Conservation (phyloP, 768 basidiomycete genomes). For the Kwoniella dendrophila region DNA sequence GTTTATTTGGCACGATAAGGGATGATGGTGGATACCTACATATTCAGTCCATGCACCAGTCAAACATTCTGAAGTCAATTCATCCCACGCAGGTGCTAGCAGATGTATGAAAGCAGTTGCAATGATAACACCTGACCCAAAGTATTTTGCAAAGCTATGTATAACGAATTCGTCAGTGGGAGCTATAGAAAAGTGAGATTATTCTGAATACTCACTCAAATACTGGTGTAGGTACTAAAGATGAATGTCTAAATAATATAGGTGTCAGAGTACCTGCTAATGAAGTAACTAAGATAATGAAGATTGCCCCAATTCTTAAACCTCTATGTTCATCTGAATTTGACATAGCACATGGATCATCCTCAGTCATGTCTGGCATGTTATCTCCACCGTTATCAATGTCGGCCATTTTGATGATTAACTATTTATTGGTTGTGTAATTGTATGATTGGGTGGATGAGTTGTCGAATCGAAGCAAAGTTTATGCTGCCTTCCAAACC, state of each 20-base stretch:
- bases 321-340: slow-evolving; percentile 30
- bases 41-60: slow-evolving; percentile 71
- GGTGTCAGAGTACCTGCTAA: slow-evolving; percentile 47
- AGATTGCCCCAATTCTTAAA: slow-evolving; percentile 52
- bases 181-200: no score
- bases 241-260: slow-evolving; percentile 39
- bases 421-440: no score
- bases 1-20: slow-evolving; percentile 1
- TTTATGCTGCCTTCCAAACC: no score
- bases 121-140: slow-evolving; percentile 78
- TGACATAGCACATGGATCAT: slow-evolving; percentile 46
- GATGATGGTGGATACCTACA: slow-evolving; percentile 59
- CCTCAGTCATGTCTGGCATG: neutral
- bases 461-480: no score
- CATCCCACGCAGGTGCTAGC: slow-evolving; percentile 72
- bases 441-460: no score
- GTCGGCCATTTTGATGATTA: slow-evolving; percentile 22
- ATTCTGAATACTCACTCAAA: slow-evolving; percentile 71
- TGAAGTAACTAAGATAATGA: slow-evolving; percentile 55
- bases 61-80: slow-evolving; percentile 72
- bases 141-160: slow-evolving; percentile 85
- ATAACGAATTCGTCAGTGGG: no score
- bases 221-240: slow-evolving; percentile 62
- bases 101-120: slow-evolving; percentile 75
- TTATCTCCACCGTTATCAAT: neutral